Conservation (phyloP, 495 filamentous ascomycete species). For the Neurospora sp. region DNA sequence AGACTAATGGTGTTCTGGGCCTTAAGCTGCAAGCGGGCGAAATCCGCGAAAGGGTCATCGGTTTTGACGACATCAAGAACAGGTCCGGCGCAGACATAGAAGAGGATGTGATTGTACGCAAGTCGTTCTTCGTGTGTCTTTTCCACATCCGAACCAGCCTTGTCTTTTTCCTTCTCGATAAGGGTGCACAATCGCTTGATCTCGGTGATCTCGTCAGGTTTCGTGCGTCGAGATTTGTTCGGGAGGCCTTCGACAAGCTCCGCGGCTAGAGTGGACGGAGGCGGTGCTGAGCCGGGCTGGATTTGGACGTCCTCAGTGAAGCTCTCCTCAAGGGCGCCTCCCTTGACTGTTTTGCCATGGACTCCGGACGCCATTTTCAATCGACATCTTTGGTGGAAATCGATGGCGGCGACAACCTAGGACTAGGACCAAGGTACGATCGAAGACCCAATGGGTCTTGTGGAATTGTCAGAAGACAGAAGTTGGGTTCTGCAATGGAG, state of each 20-base stretch:
- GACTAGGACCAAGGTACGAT: not conserved
- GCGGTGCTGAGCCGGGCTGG: slow-evolving; percentile 21
- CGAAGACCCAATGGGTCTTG: not conserved
- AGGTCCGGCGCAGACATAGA: slow-evolving; percentile 73
- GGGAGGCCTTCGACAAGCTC: slow-evolving; percentile 52
- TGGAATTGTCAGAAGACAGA: not conserved
- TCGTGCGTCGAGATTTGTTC: slow-evolving; percentile 25
- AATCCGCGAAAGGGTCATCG: slow-evolving; percentile 52
- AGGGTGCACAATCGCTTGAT: slow-evolving; percentile 29
- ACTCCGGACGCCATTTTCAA: slow-evolving; percentile 13
- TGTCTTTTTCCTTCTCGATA: slow-evolving; percentile 32
- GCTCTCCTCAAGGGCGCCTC: not conserved
- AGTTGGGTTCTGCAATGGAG: not conserved
- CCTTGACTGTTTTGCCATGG: slow-evolving; percentile 9
- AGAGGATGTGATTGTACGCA: slow-evolving; percentile 68
- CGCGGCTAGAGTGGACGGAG: slow-evolving; percentile 60
- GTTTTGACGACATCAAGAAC: slow-evolving; percentile 56
- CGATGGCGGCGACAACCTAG: not conserved
- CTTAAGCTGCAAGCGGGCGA: slow-evolving; percentile 43
- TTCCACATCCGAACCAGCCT: slow-evolving; percentile 18
- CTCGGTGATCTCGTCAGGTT: slow-evolving; percentile 33
- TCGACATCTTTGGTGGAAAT: slow-evolving; percentile 9
- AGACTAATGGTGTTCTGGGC: slow-evolving; percentile 57
- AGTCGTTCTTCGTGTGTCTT: slow-evolving; percentile 51
- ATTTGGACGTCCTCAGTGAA: not conserved